phyloP scores from a whole-genome alignment of 768 basidiomycete genomes.

The Mycena leptocephala region DNA sequence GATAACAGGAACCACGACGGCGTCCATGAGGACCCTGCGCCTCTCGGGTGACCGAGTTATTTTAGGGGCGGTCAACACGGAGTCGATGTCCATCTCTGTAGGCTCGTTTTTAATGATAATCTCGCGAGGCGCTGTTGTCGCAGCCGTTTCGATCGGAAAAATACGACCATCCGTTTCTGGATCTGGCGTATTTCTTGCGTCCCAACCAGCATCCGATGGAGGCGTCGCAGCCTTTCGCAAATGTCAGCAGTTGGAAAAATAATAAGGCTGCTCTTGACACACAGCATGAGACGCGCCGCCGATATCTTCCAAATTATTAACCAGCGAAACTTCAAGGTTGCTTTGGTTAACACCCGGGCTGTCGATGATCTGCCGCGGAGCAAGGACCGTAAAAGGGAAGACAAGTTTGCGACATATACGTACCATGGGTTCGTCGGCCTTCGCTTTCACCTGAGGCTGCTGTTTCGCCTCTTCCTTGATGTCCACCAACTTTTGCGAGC shows the following conservation, averaged over 20 bases:
- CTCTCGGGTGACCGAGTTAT: background rate
- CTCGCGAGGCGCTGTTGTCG: background rate
- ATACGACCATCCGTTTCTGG: too few species aligned
- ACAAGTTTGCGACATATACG: background rate
- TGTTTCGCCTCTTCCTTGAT: background rate
- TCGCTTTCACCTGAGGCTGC: background rate
- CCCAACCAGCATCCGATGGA: background rate
- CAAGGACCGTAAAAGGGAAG: background rate
- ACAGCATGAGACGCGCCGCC: background rate
- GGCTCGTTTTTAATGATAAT: slow-evolving; percentile 9
- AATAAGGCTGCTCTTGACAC: background rate
- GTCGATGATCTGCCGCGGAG: background rate
- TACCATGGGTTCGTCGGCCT: background rate
- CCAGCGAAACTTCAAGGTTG: too few species aligned
- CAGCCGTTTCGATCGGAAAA: background rate
- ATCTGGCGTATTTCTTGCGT: too few species aligned
- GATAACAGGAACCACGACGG: background rate
- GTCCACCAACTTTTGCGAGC: too few species aligned
- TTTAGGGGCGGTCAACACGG: background rate
- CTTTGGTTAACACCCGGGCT: too few species aligned
- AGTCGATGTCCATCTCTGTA: slow-evolving; percentile 12
- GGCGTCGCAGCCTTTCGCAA: background rate
- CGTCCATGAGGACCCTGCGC: slow-evolving; percentile 4
- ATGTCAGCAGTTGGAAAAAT: background rate
- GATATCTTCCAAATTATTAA: background rate